Percentiles rank a stretch among this genome's conserved stretches.
phyloP scores from a whole-genome alignment of 345 rosid species.

The Trapa incisa region DNA sequence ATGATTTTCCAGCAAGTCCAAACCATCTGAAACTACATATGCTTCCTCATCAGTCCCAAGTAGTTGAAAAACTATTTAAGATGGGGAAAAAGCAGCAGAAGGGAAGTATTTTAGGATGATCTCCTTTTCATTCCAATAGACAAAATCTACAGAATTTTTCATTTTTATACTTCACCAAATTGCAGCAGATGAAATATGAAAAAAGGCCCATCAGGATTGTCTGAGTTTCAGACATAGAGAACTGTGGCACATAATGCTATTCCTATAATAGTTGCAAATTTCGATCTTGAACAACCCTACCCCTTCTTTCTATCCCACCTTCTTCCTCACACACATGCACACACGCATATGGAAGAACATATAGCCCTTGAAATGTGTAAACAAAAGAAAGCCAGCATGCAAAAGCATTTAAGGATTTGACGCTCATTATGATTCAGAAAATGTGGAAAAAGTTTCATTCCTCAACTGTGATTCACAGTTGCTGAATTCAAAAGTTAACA shows the following conservation, averaged over 20 bases:
- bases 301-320: neutral
- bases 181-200: neutral
- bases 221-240: no score
- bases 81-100: neutral
- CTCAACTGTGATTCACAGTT: neutral
- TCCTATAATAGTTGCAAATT: neutral
- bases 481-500: neutral
- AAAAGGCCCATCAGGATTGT: neutral
- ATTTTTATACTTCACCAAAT: neutral
- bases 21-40: constrained; percentile 84
- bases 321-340: neutral
- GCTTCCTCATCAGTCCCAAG: constrained; percentile 27
- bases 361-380: neutral
- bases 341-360: neutral
- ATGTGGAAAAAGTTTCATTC: neutral
- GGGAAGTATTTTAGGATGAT: neutral
- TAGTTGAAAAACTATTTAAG: neutral
- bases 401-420: neutral
- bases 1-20: constrained; percentile 62
- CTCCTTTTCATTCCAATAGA: neutral
- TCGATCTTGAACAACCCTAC: neutral
- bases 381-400: neutral
- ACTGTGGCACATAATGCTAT: neutral
- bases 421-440: neutral
- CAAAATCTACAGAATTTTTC: neutral